These are phyloP conservation scores for Zostera marina DNA, from an alignment of 116 monocot species.

Conservation along the genomic window DNA sequence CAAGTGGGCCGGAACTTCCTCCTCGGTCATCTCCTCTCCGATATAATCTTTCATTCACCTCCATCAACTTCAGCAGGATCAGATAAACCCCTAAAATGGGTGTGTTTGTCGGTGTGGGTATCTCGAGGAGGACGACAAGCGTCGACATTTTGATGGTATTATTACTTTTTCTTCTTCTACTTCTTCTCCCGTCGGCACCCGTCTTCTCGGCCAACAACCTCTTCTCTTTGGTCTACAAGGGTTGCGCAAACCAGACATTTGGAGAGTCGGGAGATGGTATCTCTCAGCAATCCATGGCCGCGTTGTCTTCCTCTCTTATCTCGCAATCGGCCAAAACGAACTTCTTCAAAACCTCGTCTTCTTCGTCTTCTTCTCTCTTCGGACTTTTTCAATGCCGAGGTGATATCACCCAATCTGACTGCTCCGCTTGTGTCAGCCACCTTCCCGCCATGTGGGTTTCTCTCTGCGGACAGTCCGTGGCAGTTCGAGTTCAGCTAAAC, in stretches of 20 bases:
- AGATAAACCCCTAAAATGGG: no score
- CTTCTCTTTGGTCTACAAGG: constrained; percentile 67
- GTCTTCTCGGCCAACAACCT: constrained; percentile 26
- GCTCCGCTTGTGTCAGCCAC: constrained; percentile 51
- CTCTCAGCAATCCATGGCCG: constrained; percentile 27
- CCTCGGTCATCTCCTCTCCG: no score
- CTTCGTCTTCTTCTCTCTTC: constrained; percentile 33
- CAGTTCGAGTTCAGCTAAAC: constrained; percentile 64
- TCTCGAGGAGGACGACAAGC: background rate
- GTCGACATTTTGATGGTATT: background rate
- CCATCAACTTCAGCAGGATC: background rate
- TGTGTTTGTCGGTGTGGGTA: background rate
- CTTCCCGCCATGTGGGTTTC: constrained; percentile 37
- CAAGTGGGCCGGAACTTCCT: no score
- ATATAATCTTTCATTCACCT: no score
- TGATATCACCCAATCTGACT: constrained; percentile 47
- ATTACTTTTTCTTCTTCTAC: constrained; percentile 7
- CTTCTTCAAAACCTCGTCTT: constrained; percentile 63
- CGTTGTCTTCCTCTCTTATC: constrained; percentile 48
- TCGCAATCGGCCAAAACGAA: constrained; percentile 31
- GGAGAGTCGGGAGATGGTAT: constrained; percentile 1
- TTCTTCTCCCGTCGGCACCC: constrained; percentile 4
- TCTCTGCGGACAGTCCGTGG: constrained; percentile 51
- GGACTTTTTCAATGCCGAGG: constrained; percentile 94
- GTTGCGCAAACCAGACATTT: constrained; percentile 55